Percentiles rank a stretch among this genome's conserved stretches.
Conservation (phyloP, 768 basidiomycete genomes). For the Xerocomellus amylosporus region DNA sequence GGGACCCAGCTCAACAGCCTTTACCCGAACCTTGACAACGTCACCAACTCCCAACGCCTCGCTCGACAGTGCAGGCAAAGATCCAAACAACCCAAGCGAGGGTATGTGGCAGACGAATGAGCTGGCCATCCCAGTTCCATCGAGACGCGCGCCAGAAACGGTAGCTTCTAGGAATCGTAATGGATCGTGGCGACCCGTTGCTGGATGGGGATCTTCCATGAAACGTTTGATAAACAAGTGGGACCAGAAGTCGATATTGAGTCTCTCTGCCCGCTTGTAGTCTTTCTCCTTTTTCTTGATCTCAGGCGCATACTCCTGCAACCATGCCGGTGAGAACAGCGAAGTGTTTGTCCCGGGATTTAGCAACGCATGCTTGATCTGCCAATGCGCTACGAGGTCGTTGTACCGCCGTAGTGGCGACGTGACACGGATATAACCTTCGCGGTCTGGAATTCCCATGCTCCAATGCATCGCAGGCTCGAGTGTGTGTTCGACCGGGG, state of each 20-base stretch:
- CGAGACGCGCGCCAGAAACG: conserved; percentile 18
- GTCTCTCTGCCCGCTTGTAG: conserved; percentile 28
- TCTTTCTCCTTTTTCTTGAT: conserved; percentile 38
- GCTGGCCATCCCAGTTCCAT: conserved; percentile 9
- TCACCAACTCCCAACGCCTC: conserved; percentile 25
- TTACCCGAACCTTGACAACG: conserved; percentile 26
- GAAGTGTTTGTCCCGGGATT: conserved; percentile 33
- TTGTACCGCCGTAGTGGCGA: conserved; percentile 83
- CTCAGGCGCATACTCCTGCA: conserved; percentile 43
- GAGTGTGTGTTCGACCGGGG: conserved; percentile 44
- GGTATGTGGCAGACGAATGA: conserved; percentile 24
- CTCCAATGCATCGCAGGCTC: conserved; percentile 62
- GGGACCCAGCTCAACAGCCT: conserved; percentile 29
- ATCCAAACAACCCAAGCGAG: conserved; percentile 25
- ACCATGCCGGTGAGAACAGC: conserved; percentile 45
- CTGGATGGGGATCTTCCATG: conserved; percentile 26
- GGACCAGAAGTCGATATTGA: conserved; percentile 42
- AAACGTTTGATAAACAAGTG: conserved; percentile 39
- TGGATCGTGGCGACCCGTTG: conserved; percentile 24
- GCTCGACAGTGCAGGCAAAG: conserved; percentile 8
- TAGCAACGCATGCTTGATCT: conserved; percentile 77
- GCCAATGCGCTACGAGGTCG: conserved; percentile 89
- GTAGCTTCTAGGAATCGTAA: conserved; percentile 28
- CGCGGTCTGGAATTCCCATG: conserved; percentile 65
- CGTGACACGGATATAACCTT: conserved; percentile 82